phyloP scores from a whole-genome alignment of 179 eudicot genomes.

The Carnegiea gigantea region DNA sequence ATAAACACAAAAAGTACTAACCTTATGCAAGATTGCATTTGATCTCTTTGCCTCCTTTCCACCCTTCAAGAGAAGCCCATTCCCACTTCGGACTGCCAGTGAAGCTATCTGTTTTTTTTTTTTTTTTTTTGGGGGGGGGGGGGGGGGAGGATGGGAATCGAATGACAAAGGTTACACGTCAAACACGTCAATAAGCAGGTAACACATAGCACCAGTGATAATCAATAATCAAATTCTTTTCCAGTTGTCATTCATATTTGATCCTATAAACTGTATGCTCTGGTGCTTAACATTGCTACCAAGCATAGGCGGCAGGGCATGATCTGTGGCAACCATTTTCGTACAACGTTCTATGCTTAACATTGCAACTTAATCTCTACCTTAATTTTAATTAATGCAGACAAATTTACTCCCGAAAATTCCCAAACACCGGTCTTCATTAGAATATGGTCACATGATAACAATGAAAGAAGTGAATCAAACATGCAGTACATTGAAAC shows the following conservation, averaged over 20 bases:
- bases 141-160: not conserved
- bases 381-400: no score
- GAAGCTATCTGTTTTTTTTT: slow-evolving; percentile 70
- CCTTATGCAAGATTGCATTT: slow-evolving; percentile 84
- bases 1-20: slow-evolving; percentile 13
- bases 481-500: no score
- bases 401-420: no score
- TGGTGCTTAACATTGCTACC: not conserved
- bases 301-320: not conserved
- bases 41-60: slow-evolving; percentile 90
- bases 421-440: no score
- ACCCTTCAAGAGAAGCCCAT: slow-evolving; percentile 86
- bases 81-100: slow-evolving; percentile 81
- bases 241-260: not conserved
- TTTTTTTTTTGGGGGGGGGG: no score
- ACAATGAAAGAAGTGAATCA: no score
- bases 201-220: not conserved
- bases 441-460: no score
- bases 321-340: not conserved
- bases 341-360: not conserved
- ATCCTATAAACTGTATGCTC: not conserved
- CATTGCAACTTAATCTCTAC: not conserved
- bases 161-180: not conserved
- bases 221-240: not conserved
- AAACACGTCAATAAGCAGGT: not conserved